Evolutionary conservation across 257 asterid species (phyloP).

Genomic region (Sherardia arvensis): DNA sequence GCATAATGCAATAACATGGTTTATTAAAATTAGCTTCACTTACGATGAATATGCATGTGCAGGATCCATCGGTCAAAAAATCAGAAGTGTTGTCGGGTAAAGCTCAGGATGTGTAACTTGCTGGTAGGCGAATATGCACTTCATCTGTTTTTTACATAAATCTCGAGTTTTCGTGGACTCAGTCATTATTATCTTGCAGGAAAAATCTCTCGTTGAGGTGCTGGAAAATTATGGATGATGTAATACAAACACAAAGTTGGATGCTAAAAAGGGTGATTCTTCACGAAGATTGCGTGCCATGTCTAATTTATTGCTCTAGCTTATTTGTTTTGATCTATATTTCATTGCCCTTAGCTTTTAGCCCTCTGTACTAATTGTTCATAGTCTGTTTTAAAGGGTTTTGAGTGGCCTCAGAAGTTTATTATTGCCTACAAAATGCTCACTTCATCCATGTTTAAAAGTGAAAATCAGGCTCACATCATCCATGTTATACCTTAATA

Average conservation of each 20-base stretch:
- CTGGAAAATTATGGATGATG: background rate
- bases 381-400: background rate
- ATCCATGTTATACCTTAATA: background rate
- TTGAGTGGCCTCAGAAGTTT: background rate
- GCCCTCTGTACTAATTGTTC: background rate
- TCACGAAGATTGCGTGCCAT: background rate
- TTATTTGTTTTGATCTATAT: background rate
- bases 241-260: background rate
- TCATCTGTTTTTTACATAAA: background rate
- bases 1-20: background rate
- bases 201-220: background rate
- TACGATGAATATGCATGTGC: background rate
- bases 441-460: background rate
- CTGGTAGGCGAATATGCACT: constrained; percentile 4
- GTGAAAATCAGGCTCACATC: no score
- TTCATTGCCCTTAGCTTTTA: background rate
- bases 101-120: constrained; percentile 15
- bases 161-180: background rate
- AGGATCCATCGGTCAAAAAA: constrained; percentile 12
- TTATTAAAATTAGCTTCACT: background rate
- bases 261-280: constrained; percentile 1
- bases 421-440: background rate
- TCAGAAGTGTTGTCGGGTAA: constrained; percentile 13
- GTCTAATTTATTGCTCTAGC: background rate
- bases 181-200: constrained; percentile 1